These are phyloP conservation scores for Colletotrichum sp. DNA, from an alignment of 2,329 filamentous ascomycete species.

Conservation along the genomic window DNA sequence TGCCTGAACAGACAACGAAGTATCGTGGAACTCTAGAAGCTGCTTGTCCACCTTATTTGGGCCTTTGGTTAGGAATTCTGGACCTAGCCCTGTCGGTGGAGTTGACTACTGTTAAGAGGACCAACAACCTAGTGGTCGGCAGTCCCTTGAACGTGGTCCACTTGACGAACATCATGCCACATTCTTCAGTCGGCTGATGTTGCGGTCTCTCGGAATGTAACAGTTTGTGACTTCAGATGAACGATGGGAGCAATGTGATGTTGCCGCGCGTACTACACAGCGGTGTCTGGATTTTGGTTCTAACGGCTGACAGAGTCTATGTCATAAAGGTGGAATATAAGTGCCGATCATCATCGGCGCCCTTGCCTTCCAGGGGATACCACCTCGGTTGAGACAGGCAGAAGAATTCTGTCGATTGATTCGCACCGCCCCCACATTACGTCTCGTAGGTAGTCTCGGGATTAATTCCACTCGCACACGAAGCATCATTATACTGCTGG, in stretches of 20 bases:
- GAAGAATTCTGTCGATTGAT: neutral
- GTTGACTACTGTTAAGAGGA: neutral
- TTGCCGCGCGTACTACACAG: neutral
- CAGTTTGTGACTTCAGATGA: neutral
- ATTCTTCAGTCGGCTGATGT: neutral
- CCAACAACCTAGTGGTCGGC: rapidly evolving
- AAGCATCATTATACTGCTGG: neutral
- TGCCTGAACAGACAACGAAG: rapidly evolving
- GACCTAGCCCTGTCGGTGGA: neutral
- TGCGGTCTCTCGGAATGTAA: neutral
- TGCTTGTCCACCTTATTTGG: neutral
- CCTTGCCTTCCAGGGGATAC: neutral
- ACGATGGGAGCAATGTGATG: neutral
- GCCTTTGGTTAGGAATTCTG: neutral
- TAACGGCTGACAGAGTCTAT: neutral
- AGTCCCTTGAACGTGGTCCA: neutral
- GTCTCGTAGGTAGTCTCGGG: neutral
- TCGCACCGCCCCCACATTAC: neutral
- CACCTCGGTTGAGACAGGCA: neutral
- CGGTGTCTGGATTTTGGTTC: neutral
- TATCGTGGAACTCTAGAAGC: neutral
- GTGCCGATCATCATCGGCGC: neutral
- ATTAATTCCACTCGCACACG: neutral
- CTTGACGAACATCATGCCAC: neutral
- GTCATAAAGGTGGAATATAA: neutral